These are phyloP conservation scores for Nepenthes alata DNA, from an alignment of 179 eudicot genomes.

Conservation along the genomic window DNA sequence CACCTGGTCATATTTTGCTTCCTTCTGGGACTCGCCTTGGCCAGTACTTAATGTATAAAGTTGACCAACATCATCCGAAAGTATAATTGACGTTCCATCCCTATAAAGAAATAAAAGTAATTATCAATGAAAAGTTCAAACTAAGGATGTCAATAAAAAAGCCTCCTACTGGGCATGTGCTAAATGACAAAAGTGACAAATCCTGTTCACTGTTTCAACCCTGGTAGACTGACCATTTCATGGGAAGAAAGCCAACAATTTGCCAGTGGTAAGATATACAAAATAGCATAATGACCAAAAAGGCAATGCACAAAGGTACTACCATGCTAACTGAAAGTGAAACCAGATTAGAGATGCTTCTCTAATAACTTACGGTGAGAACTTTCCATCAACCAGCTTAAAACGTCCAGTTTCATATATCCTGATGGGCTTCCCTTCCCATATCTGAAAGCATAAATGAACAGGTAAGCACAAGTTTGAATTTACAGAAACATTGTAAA, in stretches of 20 bases:
- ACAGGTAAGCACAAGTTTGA: neutral
- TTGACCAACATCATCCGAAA: slow-evolving; percentile 95
- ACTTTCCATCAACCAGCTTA: slow-evolving; percentile 95
- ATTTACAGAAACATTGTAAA: neutral
- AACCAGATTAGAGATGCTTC: neutral
- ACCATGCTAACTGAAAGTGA: neutral
- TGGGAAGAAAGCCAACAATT: too few species aligned
- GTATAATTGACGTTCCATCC: slow-evolving; percentile 94
- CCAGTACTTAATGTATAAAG: slow-evolving; percentile 79
- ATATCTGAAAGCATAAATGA: slow-evolving; percentile 39
- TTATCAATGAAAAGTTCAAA: neutral
- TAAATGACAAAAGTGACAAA: too few species aligned
- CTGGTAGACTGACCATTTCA: too few species aligned
- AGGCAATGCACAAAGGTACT: neutral
- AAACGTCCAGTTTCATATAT: slow-evolving; percentile 81
- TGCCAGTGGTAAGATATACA: too few species aligned
- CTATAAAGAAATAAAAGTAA: slow-evolving; percentile 20
- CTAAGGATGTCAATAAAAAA: neutral
- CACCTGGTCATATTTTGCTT: slow-evolving; percentile 96
- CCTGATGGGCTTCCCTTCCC: slow-evolving; percentile 96
- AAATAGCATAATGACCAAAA: neutral
- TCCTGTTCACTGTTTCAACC: too few species aligned
- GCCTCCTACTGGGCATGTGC: too few species aligned
- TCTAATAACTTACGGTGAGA: slow-evolving; percentile 74
- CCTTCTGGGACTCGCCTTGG: slow-evolving; percentile 84